phyloP scores from a whole-genome alignment of 495 filamentous ascomycete genomes.

The Hypoxylon cercidicola region DNA sequence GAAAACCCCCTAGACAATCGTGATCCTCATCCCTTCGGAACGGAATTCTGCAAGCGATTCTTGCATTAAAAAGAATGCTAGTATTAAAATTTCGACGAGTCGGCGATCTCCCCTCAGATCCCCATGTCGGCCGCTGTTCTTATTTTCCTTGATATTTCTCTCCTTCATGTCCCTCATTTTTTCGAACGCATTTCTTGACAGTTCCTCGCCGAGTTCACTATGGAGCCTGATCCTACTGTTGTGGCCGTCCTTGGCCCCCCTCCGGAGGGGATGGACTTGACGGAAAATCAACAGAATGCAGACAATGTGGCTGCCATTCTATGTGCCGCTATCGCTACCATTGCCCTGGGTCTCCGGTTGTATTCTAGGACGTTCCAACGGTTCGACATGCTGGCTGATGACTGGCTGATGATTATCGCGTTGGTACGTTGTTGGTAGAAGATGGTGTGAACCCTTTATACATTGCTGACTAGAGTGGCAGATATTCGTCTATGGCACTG shows the following conservation, averaged over 20 bases:
- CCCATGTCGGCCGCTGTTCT: constrained; percentile 7
- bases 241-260: constrained; percentile 42
- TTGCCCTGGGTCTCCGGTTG: constrained; percentile 49
- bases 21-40: constrained; percentile 7
- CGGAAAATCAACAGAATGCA: constrained; percentile 43
- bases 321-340: constrained; percentile 42
- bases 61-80: constrained; percentile 15
- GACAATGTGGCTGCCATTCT: constrained; percentile 33
- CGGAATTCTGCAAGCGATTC: neutral
- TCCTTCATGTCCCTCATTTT: constrained; percentile 20
- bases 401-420: constrained; percentile 49
- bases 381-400: constrained; percentile 47
- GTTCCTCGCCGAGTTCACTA: constrained; percentile 6
- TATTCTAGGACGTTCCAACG: constrained; percentile 41
- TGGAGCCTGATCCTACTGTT: constrained; percentile 30
- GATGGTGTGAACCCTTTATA: constrained; percentile 8
- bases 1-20: constrained; percentile 5
- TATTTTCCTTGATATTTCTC: constrained; percentile 24
- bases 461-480: constrained; percentile 10
- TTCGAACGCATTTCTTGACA: constrained; percentile 17
- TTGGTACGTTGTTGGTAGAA: constrained; percentile 37
- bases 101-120: constrained; percentile 1
- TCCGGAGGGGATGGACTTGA: constrained; percentile 39
- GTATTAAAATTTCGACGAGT: neutral
- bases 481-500: constrained; percentile 45